phyloP scores from a whole-genome alignment of 169 alveolate species.

The Blepharisma undulans region DNA sequence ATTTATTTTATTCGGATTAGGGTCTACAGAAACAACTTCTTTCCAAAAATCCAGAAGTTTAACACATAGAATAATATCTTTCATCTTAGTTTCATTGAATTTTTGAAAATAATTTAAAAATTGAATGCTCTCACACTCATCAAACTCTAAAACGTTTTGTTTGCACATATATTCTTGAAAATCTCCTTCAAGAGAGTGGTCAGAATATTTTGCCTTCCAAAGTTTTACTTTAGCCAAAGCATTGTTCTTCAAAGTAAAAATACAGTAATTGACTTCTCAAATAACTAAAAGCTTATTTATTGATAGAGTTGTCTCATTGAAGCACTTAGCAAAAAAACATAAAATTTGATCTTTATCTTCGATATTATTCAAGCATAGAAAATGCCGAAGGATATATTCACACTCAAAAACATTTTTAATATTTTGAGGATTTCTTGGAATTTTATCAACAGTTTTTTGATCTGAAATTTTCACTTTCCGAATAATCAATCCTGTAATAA shows the following conservation, averaged over 20 bases:
- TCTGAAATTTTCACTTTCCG: not conserved
- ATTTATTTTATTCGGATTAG: not conserved
- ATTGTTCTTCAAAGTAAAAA: not conserved
- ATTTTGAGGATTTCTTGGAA: not conserved
- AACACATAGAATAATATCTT: not conserved
- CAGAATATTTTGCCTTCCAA: not conserved
- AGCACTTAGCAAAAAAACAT: not conserved
- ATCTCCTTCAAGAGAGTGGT: not conserved
- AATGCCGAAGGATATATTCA: not conserved
- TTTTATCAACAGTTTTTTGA: not conserved
- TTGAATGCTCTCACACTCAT: not conserved
- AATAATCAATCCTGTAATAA: not conserved
- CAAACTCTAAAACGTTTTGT: not conserved
- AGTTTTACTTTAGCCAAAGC: not conserved
- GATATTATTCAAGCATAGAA: not conserved
- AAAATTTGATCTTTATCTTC: not conserved
- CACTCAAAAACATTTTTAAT: not conserved
- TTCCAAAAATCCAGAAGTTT: not conserved
- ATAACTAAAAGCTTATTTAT: not conserved
- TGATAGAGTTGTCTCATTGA: not conserved
- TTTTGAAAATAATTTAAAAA: not conserved
- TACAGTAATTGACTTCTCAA: conserved; percentile 9
- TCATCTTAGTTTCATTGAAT: not conserved
- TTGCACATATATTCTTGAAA: not conserved
- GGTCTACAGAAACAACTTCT: not conserved